Evolutionary conservation across 441 rosid species (phyloP).

Genomic region (Caryocar brasiliense): DNA sequence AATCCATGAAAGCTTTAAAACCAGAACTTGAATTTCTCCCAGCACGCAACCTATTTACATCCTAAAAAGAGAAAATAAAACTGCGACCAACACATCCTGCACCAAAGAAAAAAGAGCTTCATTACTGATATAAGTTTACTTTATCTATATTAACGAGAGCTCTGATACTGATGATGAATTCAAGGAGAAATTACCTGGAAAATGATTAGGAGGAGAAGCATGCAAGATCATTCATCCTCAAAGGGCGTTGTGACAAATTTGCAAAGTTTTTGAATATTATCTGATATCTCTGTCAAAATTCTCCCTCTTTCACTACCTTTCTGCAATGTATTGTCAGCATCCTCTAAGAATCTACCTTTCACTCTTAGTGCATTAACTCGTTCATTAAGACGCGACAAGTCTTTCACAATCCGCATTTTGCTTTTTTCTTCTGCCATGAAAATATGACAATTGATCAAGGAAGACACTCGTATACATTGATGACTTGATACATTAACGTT

Average conservation of each 20-base stretch:
- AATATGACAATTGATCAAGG: not conserved
- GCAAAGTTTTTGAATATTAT: slow-evolving; percentile 38
- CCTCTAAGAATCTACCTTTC: slow-evolving; percentile 24
- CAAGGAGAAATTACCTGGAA: slow-evolving; percentile 6
- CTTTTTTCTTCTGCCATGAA: slow-evolving; percentile 12
- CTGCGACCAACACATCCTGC: not conserved
- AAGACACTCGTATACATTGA: not conserved
- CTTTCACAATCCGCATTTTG: slow-evolving; percentile 18
- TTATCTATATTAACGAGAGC: no score
- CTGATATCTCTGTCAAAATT: slow-evolving; percentile 31
- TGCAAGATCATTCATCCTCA: slow-evolving; percentile 16
- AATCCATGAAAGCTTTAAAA: slow-evolving; percentile 3
- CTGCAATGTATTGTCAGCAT: slow-evolving; percentile 9
- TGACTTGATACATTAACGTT: not conserved
- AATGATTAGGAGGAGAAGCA: slow-evolving; percentile 11
- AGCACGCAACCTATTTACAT: slow-evolving; percentile 7
- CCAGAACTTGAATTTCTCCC: not conserved
- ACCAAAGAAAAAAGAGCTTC: no score
- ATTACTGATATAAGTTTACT: slow-evolving; percentile 8
- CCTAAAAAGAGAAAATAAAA: slow-evolving; percentile 2
- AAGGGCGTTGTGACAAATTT: slow-evolving; percentile 25
- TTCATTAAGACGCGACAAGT: slow-evolving; percentile 28
- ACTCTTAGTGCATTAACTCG: slow-evolving; percentile 29
- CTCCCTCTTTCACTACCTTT: slow-evolving; percentile 27
- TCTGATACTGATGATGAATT: no score